Evolutionary conservation across 108 stramenopile species (phyloP), one percentile per base, ranked within the genome.

Genomic region (Poteriospumella lacustris): DNA sequence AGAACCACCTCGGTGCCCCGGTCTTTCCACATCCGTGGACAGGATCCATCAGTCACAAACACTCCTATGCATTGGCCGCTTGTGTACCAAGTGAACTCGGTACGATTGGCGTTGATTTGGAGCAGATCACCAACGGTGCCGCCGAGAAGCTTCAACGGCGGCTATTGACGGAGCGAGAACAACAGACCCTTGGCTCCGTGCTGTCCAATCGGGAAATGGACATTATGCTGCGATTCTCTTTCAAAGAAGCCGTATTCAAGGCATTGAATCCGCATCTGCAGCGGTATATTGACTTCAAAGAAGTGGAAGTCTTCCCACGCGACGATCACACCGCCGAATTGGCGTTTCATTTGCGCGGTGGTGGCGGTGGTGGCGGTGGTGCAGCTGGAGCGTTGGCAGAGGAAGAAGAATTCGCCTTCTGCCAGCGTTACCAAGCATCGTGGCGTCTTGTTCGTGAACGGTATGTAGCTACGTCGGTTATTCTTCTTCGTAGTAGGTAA

Each of bases 241-340:
- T 73, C 70, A 73, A 73, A 73, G 70, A 73, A 24, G 43, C 70
- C 3, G 19, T 73, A 5, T 73, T 34, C 42, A 73, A 73, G 31
- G 70, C 70, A 15, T 19, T 73, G 26, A 3, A 73, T 38, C 70
- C 70, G 28, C 33, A 19, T 3, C 29, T 73, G 12, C 9, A 12
- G 43, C 70, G 70, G 15, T 56, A 42, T 56, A 56, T 73, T 38
- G 44, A 33, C 3, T 73, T 73, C 41, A 39, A 73, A 38, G 70
- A 73, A 38, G 70, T 38, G 43, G 70, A 73, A 38, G 41, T 73
- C 15, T 73, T 52, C 31, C 70, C 70, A 12, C 47, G 43, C 28
- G 9, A 5, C 28, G 70, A 73, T 73, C 31, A 31, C 28, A 73
- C 40, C 36, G 70, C 70, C 9, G 36, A 39, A 5, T 5, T 73